phyloP scores from a whole-genome alignment of 2,329 filamentous ascomycete genomes.

The Paraphoma chrysanthemicola region DNA sequence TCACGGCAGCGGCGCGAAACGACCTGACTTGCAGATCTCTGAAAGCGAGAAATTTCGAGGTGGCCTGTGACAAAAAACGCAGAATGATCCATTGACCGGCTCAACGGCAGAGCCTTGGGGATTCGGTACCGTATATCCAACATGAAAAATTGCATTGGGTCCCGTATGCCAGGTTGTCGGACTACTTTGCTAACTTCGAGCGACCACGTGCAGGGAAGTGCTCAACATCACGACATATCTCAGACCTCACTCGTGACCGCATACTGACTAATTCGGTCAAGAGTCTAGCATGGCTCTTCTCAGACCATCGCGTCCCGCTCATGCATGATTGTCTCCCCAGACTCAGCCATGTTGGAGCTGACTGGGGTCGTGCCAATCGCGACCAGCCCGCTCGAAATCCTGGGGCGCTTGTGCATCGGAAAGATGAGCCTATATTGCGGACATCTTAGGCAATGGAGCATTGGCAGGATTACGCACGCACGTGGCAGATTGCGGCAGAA shows the following conservation, averaged over 20 bases:
- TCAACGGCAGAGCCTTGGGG: not conserved
- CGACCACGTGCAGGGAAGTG: not conserved
- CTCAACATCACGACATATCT: not conserved
- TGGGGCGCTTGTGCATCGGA: not conserved
- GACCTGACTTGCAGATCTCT: not conserved
- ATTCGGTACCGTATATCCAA: not conserved
- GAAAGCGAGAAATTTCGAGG: not conserved
- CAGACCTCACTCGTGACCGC: not conserved
- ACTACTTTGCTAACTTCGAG: not conserved
- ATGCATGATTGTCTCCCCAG: not conserved
- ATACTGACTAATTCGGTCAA: not conserved
- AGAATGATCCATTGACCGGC: not conserved
- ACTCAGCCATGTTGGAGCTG: not conserved
- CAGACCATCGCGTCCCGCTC: not conserved
- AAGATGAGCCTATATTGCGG: slow-evolving; percentile 7
- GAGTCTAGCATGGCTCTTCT: not conserved
- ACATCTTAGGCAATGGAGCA: not conserved
- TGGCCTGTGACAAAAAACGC: not conserved
- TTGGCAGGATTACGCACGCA: slow-evolving; percentile 3
- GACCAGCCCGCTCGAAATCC: not conserved
- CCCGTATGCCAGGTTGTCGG: not conserved
- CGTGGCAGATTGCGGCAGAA: slow-evolving; percentile 1
- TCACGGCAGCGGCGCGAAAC: too few relatives aligned
- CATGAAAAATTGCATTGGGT: not conserved
- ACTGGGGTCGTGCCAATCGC: not conserved